Percentiles rank a stretch among this genome's conserved stretches.
phyloP scores from a whole-genome alignment of 306 rosid species.

The Vigna radiata region DNA sequence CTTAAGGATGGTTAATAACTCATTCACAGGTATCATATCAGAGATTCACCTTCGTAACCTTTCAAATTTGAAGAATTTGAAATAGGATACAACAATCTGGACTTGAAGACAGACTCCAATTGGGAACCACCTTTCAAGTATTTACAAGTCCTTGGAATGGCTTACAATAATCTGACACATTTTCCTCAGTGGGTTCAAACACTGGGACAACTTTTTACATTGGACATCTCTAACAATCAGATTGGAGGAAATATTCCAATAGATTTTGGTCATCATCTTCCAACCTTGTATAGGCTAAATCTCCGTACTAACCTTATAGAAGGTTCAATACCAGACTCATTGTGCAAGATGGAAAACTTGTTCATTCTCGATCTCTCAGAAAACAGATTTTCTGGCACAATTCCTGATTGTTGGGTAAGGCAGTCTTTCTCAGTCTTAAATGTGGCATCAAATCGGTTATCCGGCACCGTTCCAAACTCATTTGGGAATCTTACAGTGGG shows the following conservation, averaged over 20 bases:
- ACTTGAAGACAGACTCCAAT: background rate
- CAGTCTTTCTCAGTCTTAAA: background rate
- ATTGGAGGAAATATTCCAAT: constrained; percentile 11
- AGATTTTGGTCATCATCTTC: constrained; percentile 1
- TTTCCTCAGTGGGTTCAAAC: constrained; percentile 17
- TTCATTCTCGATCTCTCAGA: constrained; percentile 26
- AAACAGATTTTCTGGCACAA: constrained; percentile 26
- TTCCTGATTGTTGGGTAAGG: constrained; percentile 22
- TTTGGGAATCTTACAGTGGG: background rate
- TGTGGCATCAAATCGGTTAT: constrained; percentile 24
- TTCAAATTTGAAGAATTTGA: constrained; percentile 16
- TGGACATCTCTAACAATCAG: constrained; percentile 5
- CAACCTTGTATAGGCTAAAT: background rate
- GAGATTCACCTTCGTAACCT: constrained; percentile 21
- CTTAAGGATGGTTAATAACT: constrained; percentile 16
- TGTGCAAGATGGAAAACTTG: constrained; percentile 18
- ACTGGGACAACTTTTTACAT: background rate
- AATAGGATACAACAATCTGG: constrained; percentile 20
- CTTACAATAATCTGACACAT: background rate
- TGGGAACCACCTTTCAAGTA: constrained; percentile 8
- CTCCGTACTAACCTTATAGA: constrained; percentile 17
- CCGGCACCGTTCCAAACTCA: constrained; percentile 9
- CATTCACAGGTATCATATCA: constrained; percentile 15
- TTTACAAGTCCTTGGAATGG: constrained; percentile 14
- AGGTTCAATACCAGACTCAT: constrained; percentile 19